Evolutionary conservation across 2,329 filamentous ascomycete species (phyloP).

Genomic region (Penicillium janthinellum): DNA sequence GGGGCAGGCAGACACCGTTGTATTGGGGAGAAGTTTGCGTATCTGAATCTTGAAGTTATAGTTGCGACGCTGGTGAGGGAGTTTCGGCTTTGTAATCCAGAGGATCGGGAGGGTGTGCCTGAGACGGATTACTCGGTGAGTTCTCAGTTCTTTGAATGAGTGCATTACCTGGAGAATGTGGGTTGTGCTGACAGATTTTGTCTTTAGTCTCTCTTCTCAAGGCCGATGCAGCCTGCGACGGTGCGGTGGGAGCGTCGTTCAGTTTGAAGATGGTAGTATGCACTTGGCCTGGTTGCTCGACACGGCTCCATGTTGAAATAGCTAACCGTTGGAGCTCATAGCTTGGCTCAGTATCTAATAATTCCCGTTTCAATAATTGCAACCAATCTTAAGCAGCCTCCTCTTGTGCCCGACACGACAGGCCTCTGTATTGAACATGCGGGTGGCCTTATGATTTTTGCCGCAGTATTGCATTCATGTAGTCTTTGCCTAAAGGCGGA

Average conservation of each 20-base stretch:
- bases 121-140: conserved; percentile 65
- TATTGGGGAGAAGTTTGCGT: conserved; percentile 76
- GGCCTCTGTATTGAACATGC: no score
- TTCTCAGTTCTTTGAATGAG: neutral
- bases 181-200: neutral
- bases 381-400: no score
- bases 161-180: conserved; percentile 17
- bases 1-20: conserved; percentile 73
- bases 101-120: conserved; percentile 59
- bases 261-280: neutral
- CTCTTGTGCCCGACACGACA: no score
- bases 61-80: conserved; percentile 63
- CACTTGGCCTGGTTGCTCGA: neutral
- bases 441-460: no score
- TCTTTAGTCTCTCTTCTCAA: conserved; percentile 31
- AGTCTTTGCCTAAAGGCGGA: no score
- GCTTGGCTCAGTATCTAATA: neutral
- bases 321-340: neutral
- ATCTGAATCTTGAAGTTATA: conserved; percentile 68
- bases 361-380: no score
- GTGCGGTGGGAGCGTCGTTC: conserved; percentile 26
- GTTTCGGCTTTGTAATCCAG: conserved; percentile 61
- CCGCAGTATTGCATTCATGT: no score
- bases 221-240: conserved; percentile 28
- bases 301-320: neutral